Evolutionary conservation across 345 rosid genomes (phyloP), one percentile per base, ranked within the genome.

Genomic region (Gossypium herbaceum): DNA sequence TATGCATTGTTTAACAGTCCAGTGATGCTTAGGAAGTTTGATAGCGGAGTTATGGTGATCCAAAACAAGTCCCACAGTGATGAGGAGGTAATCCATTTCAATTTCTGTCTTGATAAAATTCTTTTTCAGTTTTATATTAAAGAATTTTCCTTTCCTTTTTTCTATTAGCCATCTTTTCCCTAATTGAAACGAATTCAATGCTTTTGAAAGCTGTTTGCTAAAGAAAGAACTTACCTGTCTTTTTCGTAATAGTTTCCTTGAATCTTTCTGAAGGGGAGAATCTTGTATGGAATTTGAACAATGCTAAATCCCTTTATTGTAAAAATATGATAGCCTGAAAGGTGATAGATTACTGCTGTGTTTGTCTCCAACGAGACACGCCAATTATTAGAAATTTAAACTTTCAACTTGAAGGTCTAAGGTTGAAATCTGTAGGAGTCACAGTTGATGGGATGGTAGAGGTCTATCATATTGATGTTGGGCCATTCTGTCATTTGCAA

Each of bases 1-100:
- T 67, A 73, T 81, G 17, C 73, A 56, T 50, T 77, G 55, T 80
- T 85, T 79, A 72, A 77, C 93, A 90, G 99, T 81, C 96, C 99
- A 68, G 97, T 93, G 77, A 90, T 89, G 91, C 92, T 95, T 85
- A 91, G 99, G 84, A 95, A 93, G 80, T 95, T 95, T 75, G 98
- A 95, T 83, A 95, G 99, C 25, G 98, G 98, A 82, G 99, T 91
- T 59, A 89, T 86, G 92, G 97, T 91, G 81, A 89, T 95, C 86
- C 99, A 93, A 79, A 90, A 85, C 79, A 93, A 95, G 85, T 85
- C 97, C 81, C 94, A 91, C 58, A 90, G 97, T 45, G 99, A 95
- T 64, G 97, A 89, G 71, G 97, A 95, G 98, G 98, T 95, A 77
- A 61, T 78, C 75, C 48, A 70, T 74, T 76, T 77, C 79, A 6